These are phyloP conservation scores for Salix caprea DNA, from an alignment of 345 rosid genomes.

Conservation along the genomic window DNA sequence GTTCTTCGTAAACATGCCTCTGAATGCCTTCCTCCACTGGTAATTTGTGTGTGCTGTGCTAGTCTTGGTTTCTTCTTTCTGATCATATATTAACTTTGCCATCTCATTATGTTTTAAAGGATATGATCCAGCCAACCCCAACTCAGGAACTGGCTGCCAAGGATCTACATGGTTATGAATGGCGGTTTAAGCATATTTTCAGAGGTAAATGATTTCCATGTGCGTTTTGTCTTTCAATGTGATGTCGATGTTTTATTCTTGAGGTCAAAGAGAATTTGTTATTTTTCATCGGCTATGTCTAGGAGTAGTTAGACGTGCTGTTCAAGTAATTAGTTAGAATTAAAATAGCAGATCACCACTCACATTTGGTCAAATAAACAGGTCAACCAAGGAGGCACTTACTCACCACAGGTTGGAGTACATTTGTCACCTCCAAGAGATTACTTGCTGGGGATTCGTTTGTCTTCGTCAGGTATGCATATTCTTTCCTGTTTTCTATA, in stretches of 20 bases:
- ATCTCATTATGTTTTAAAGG: slow-evolving; percentile 35
- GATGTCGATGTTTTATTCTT: background rate
- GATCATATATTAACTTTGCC: background rate
- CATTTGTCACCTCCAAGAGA: slow-evolving; percentile 86
- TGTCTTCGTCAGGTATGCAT: slow-evolving; percentile 70
- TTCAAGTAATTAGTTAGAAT: background rate
- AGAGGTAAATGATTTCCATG: slow-evolving; percentile 49
- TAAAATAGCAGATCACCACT: background rate
- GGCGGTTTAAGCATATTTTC: slow-evolving; percentile 94
- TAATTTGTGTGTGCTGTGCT: slow-evolving; percentile 20
- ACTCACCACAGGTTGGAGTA: slow-evolving; percentile 96
- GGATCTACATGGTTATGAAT: slow-evolving; percentile 88
- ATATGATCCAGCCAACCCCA: slow-evolving; percentile 82
- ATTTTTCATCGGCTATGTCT: background rate
- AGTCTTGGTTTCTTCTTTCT: background rate
- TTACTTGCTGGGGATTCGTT: slow-evolving; percentile 87
- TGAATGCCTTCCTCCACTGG: slow-evolving; percentile 93
- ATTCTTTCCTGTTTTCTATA: background rate
- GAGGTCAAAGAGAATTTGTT: background rate
- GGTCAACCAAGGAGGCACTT: slow-evolving; percentile 96
- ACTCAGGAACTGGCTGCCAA: slow-evolving; percentile 85
- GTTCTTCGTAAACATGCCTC: slow-evolving; percentile 87
- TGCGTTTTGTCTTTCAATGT: background rate
- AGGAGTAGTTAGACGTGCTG: background rate
- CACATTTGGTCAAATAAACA: slow-evolving; percentile 12